phyloP scores from a whole-genome alignment of 139 green algal species.

The Chlamydomonas incerta region DNA sequence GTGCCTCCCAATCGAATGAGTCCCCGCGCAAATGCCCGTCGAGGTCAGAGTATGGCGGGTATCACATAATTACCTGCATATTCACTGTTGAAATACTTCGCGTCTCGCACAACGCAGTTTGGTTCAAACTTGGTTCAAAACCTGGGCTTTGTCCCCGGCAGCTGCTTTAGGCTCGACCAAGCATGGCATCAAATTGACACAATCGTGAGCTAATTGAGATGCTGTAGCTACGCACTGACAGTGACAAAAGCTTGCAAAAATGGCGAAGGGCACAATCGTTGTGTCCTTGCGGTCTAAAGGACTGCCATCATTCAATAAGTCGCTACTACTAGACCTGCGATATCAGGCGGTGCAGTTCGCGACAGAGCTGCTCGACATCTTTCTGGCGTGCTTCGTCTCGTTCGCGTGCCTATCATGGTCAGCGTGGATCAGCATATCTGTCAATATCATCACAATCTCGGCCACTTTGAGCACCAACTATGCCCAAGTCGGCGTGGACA shows the following conservation, averaged over 20 bases:
- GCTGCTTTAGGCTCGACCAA: too few species aligned
- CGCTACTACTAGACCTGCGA: constrained; percentile 15
- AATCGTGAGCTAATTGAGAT: too few species aligned
- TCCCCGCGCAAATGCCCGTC: too few species aligned
- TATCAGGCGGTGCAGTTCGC: constrained; percentile 39
- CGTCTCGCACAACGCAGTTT: too few species aligned
- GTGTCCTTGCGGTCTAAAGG: constrained; percentile 48
- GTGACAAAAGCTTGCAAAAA: constrained; percentile 1
- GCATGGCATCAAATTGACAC: too few species aligned
- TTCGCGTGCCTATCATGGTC: constrained; percentile 45
- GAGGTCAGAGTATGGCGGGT: too few species aligned
- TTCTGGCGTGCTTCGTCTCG: constrained; percentile 17
- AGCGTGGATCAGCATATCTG: constrained; percentile 36
- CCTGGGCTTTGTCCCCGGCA: too few species aligned
- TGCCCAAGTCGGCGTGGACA: neutral
- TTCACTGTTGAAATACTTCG: too few species aligned
- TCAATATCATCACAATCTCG: constrained; percentile 38
- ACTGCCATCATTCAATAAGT: constrained; percentile 29
- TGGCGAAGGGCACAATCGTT: constrained; percentile 44
- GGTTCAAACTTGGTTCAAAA: too few species aligned
- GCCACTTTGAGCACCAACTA: neutral
- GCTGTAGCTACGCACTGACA: neutral
- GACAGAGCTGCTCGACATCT: constrained; percentile 47
- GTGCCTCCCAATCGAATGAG: too few species aligned
- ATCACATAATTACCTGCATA: too few species aligned